Evolutionary conservation across 2,329 filamentous ascomycete genomes (phyloP), one percentile per base, ranked within the genome.

Genomic region (Xylariaceae sp.): DNA sequence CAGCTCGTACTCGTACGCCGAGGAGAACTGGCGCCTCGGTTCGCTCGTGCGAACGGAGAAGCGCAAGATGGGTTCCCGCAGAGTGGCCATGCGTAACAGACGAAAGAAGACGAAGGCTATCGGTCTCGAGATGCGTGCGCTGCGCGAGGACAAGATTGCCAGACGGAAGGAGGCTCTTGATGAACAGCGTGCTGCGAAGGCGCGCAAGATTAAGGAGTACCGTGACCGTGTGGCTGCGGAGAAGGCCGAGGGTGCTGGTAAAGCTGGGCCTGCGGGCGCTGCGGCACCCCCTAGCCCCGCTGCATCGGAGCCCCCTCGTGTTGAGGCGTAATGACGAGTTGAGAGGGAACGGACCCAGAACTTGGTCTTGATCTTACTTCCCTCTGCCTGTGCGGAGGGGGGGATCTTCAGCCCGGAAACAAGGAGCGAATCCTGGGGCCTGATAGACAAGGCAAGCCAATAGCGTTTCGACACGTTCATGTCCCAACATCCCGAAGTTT

Each of bases 21-120:
- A 86, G 74, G 80, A 82, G 68, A 84, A 82, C 74, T 83, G 81
- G 77, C 76, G 79, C 30, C 81, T 86, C 52, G 83, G 83, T 10
- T 77, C 78, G 8, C 74, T 86, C 52, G 78, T 80, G 30, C 73
- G 75, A 55, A 75, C 74, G 65, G 81, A 80, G 63, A 81, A 80
- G 68, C 76, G 78, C 17, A 74, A 72, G 66, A 64, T 68, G 65
- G 71, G 71, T 0, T 65, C 78, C 58, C 74, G 79, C 58, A 76
- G 79, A 23, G 80, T 78, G 63, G 76, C 79, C 57, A 79, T 80
- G 68, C 73, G 76, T 18, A 80, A 80, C 61, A 74, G 82, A 51
- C 80, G 79, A 70, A 75, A 78, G 64, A 66, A 64, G 62, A 50
- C 66, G 1, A 67, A 65, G 64, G 68, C 68, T 2, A 70, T 71